Percentiles rank a stretch among this genome's conserved stretches.
phyloP scores from a whole-genome alignment of 805 yeast genomes.

The Saccharomycopsis amapae region DNA sequence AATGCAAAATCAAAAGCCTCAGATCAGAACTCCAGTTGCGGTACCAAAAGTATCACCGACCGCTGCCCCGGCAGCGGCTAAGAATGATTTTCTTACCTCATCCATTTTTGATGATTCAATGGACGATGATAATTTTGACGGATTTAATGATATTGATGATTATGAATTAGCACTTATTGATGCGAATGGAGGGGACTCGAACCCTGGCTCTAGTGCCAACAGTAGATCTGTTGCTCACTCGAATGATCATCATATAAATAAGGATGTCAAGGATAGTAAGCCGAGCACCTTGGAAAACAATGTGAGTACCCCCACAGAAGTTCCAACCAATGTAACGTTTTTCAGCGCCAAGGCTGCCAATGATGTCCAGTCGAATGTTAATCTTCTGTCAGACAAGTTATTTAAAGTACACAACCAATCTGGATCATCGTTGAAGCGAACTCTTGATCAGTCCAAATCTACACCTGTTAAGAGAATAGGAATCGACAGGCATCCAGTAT shows the following conservation, averaged over 20 bases:
- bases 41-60: too few species aligned
- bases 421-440: conserved; percentile 40
- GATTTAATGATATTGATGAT: conserved; percentile 29
- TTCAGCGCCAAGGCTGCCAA: conserved; percentile 63
- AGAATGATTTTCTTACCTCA: conserved; percentile 23
- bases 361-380: conserved; percentile 40
- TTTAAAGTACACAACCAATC: conserved; percentile 53
- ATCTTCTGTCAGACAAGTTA: conserved; percentile 33
- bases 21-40: too few species aligned
- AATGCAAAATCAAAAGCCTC: too few species aligned
- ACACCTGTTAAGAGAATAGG: conserved; percentile 47
- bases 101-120: conserved; percentile 44
- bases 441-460: conserved; percentile 62
- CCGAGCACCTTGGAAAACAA: background rate
- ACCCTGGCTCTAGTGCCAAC: background rate
- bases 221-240: background rate
- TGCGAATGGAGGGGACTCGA: background rate
- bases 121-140: conserved; percentile 46
- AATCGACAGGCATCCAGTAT: conserved; percentile 16
- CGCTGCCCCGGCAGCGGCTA: background rate
- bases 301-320: background rate
- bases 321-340: conserved; percentile 33
- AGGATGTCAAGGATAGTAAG: conserved; percentile 26
- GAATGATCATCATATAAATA: background rate
- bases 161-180: conserved; percentile 23